phyloP scores from a whole-genome alignment of 2,329 filamentous ascomycete genomes.

The Chalaropsis ovoidea region DNA sequence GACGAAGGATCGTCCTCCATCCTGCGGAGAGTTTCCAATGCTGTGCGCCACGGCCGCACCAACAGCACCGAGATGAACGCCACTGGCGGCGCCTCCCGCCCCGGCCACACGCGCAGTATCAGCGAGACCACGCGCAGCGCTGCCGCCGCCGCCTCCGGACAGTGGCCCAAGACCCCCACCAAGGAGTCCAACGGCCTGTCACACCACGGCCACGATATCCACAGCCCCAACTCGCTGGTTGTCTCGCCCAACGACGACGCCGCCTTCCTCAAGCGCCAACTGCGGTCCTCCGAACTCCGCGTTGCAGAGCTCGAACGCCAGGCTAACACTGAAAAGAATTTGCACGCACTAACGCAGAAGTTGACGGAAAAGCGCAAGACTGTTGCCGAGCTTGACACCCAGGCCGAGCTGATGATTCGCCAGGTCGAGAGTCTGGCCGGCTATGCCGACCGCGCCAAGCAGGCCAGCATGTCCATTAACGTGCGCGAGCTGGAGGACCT shows the following conservation, averaged over 20 bases:
- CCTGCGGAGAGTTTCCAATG: conserved; percentile 81
- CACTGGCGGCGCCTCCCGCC: conserved; percentile 32
- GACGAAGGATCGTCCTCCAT: conserved; percentile 72
- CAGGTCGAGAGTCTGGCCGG: conserved; percentile 84
- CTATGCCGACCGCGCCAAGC: conserved; percentile 77
- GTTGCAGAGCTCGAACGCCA: conserved; percentile 81
- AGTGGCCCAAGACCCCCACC: conserved; percentile 60
- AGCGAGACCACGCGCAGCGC: conserved; percentile 52
- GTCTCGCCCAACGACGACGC: conserved; percentile 51
- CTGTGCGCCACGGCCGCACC: conserved; percentile 83
- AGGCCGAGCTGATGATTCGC: conserved; percentile 89
- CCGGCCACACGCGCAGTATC: conserved; percentile 49
- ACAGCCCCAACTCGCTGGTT: conserved; percentile 58
- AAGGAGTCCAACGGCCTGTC: conserved; percentile 41
- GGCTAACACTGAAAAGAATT: conserved; percentile 53
- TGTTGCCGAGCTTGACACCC: conserved; percentile 84
- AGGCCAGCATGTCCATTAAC: conserved; percentile 69
- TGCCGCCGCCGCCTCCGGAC: conserved; percentile 44
- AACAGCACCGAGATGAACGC: conserved; percentile 56
- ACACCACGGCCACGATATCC: conserved; percentile 46
- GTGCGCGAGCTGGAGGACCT: conserved; percentile 75
- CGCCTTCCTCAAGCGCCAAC: conserved; percentile 58
- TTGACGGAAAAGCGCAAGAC: conserved; percentile 89
- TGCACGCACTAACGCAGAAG: conserved; percentile 74
- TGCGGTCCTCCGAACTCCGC: conserved; percentile 70